Evolutionary conservation across 352 stramenopile species (phyloP), one percentile per base, ranked within the genome.

Genomic region (Phytophthora ohioensis): DNA sequence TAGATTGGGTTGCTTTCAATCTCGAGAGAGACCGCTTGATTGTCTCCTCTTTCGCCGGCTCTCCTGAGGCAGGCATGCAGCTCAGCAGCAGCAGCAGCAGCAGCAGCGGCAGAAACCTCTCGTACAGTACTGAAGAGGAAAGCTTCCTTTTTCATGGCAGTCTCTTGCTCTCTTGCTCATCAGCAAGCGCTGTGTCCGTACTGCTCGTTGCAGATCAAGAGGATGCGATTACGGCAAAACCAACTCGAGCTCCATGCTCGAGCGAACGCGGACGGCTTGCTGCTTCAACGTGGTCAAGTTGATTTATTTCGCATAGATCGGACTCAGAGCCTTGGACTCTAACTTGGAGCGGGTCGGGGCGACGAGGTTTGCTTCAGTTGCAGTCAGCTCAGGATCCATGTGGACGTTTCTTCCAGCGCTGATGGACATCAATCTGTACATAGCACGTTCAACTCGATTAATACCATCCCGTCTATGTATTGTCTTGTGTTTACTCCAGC

Each of bases 291-390:
- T 10, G 47, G 15, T 57, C 43, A 17, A 67, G 21, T 67, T 67
- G 59, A 67, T 67, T 67, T 67, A 60, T 60, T 67, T 67, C 48
- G 31, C 59, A 67, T 54, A 67, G 59, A 67, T 67, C 34, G 49
- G 59, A 7, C 46, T 32, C 5, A 36, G 38, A 43, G 38, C 38
- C 7, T 43, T 43, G 38, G 10, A 43, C 38, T 43, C 38, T 1
- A 43, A 13, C 38, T 27, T 27, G 21, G 21, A 27, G 21, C 21
- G 21, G 21, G 21, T 21, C 21, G 21, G 21, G 21, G 21, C 21
- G 21, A 1, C 21, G 21, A 27, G 21, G 21, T 27, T 27, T 27
- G 21, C 21, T 27, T 27, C 21, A 27, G 21, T 27, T 27, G 21
- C 21, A 27, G 39, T 54, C 9, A 39, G 32, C 47, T 27, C 21